Percentiles rank a stretch among this genome's conserved stretches.
phyloP scores from a whole-genome alignment of 768 basidiomycete species.

The Tylopilus plumbeoviolaceoides region DNA sequence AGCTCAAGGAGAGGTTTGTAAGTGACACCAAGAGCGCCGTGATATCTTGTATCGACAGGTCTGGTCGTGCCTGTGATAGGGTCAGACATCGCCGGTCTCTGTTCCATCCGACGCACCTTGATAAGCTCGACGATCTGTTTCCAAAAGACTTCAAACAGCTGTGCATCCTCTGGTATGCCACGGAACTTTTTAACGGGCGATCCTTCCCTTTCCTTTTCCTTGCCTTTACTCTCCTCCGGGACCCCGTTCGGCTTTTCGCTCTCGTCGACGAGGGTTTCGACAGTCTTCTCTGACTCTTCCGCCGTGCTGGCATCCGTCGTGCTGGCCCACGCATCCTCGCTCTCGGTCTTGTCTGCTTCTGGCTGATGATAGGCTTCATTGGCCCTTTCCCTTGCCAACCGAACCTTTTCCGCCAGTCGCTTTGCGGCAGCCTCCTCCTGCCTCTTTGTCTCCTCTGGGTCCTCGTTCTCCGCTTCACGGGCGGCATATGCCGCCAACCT shows the following conservation, averaged over 20 bases:
- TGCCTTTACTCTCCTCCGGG: conserved; percentile 32
- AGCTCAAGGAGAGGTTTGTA: conserved; percentile 91
- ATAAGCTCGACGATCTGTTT: conserved; percentile 96
- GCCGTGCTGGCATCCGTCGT: conserved; percentile 16
- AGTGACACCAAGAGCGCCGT: conserved; percentile 94
- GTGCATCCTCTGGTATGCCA: conserved; percentile 92
- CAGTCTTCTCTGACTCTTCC: conserved; percentile 20
- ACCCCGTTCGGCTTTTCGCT: conserved; percentile 17
- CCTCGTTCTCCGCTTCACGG: conserved; percentile 93
- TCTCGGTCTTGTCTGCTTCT: conserved; percentile 15
- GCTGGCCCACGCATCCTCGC: conserved; percentile 26
- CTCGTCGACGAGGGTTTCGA: not conserved
- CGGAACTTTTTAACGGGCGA: conserved; percentile 75
- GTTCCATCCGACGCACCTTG: conserved; percentile 55
- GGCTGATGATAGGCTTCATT: conserved; percentile 46
- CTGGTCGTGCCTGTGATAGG: conserved; percentile 78
- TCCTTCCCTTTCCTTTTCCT: conserved; percentile 62
- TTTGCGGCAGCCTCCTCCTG: conserved; percentile 93
- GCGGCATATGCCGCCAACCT: conserved; percentile 94
- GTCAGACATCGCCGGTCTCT: not conserved
- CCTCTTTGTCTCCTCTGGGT: conserved; percentile 88
- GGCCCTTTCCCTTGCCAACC: conserved; percentile 60
- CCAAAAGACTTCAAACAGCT: conserved; percentile 98
- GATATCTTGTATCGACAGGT: conserved; percentile 95
- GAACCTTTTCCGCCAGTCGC: conserved; percentile 84